phyloP scores from a whole-genome alignment of 1,284 basidiomycete genomes.

The Microbotryum scabiosae region DNA sequence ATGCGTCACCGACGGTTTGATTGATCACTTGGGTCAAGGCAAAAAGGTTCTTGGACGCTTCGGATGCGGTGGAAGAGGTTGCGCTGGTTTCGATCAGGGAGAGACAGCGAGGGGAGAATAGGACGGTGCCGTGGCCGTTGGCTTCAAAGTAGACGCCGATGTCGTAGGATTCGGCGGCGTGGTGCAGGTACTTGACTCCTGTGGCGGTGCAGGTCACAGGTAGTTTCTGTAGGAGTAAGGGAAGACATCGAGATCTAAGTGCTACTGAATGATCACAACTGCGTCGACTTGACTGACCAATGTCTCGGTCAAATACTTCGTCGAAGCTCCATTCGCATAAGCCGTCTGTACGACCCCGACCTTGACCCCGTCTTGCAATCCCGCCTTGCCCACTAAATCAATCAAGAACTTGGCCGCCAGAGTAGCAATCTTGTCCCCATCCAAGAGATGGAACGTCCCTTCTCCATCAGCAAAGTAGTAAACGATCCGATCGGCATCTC shows the following conservation, averaged over 20 bases:
- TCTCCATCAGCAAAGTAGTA: conserved; percentile 74
- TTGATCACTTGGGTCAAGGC: conserved; percentile 83
- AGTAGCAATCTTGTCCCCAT: conserved; percentile 97
- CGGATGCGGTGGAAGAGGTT: conserved; percentile 49
- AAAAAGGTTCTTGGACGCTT: conserved; percentile 65
- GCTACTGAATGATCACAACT: background rate
- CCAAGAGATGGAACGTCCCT: conserved; percentile 77
- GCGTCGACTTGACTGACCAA: conserved; percentile 46
- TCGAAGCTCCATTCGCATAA: conserved; percentile 96
- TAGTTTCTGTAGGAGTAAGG: conserved; percentile 52
- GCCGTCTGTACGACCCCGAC: conserved; percentile 97
- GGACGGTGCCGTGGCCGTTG: conserved; percentile 95
- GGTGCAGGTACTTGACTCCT: conserved; percentile 96
- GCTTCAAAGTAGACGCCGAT: conserved; percentile 99
- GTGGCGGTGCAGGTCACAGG: conserved; percentile 94
- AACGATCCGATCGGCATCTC: conserved; percentile 94
- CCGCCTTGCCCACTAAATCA: conserved; percentile 75
- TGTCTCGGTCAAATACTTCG: conserved; percentile 68
- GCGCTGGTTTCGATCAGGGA: conserved; percentile 19
- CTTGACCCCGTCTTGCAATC: conserved; percentile 56
- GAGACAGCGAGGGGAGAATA: conserved; percentile 73
- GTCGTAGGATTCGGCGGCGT: conserved; percentile 87
- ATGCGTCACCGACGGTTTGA: conserved; percentile 95
- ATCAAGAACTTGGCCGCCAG: conserved; percentile 89
- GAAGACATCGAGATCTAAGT: background rate